Evolutionary conservation across 331 rosid genomes (phyloP), one percentile per base, ranked within the genome.

Genomic region (Ulmus americana): DNA sequence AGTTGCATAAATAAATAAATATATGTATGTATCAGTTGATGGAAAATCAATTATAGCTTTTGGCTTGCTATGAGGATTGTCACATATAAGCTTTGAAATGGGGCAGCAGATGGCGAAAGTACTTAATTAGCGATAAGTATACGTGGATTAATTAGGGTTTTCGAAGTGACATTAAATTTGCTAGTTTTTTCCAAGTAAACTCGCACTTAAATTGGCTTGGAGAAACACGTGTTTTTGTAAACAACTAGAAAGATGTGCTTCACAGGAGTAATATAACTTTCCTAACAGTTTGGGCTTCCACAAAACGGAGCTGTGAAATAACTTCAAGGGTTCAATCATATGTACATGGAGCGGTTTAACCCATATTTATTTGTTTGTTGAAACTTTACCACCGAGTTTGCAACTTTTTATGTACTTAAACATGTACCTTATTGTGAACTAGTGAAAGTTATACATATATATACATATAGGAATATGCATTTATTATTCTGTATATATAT

Each of bases 21-120:
- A 28, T 28, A 56, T 12, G 20, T 56, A 42, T 43, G 20, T 28
- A 39, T 56, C 61, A 56, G 6, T 20, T 56, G 61, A 56, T 56
- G n/a, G 43, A 38, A 22, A 56, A 56, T n/a, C 44, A 38, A 56
- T 56, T 38, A 56, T 56, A 35, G 44, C 61, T 55, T 55, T 55
- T 28, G 35, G 35, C 35, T 28, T 3, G 59, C 42, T 28, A 22
- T 56, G 18, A 9, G 16, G 61, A 18, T 38, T 35, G 8, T 56
- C 61, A 56, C 40, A 38, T 5, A 15, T 40, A 56, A 8, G 39
- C 15, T 10, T 7, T 56, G 10, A 38, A 9, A 20, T 35, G 58
- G 58, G 39, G 12, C 42, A 10, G 16, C 44, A 35, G 42, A 38
- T 56, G 43, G 41, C 16, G 11, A 56, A 28, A 38, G 15, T 12